These are phyloP conservation scores for Paraphaeosphaeria sporulosa DNA, from an alignment of 2,329 filamentous ascomycete species.

Conservation along the genomic window DNA sequence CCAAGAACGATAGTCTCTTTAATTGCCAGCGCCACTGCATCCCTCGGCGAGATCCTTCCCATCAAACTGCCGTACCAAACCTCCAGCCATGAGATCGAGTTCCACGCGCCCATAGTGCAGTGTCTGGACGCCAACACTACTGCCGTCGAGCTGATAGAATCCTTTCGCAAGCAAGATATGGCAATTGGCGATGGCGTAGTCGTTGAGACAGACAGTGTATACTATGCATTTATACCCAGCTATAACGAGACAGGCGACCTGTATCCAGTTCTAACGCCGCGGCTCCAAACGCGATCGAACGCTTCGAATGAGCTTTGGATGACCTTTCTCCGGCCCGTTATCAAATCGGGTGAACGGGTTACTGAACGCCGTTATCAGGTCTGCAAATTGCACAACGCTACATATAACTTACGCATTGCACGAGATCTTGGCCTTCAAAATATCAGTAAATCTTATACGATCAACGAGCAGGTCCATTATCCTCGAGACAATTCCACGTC, in stretches of 20 bases:
- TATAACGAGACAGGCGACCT: conserved; percentile 16
- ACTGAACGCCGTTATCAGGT: conserved; percentile 24
- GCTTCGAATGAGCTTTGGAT: conserved; percentile 25
- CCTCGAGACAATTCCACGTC: conserved; percentile 12
- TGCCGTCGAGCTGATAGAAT: conserved; percentile 9
- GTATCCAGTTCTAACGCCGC: conserved; percentile 12
- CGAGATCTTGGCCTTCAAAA: conserved; percentile 23
- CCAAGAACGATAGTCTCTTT: conserved; percentile 21
- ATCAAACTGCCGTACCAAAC: conserved; percentile 18
- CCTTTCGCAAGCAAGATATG: conserved; percentile 18
- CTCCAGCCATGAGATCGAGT: conserved; percentile 14
- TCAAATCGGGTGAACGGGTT: conserved; percentile 5
- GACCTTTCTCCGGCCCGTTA: conserved; percentile 18
- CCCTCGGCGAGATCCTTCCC: conserved; percentile 22
- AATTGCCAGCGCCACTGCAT: conserved; percentile 21
- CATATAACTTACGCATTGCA: conserved; percentile 18
- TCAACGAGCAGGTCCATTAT: conserved; percentile 16
- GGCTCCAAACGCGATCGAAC: conserved; percentile 22
- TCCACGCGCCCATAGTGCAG: conserved; percentile 22
- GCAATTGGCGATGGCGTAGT: background rate
- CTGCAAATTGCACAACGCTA: conserved; percentile 20
- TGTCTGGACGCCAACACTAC: conserved; percentile 17
- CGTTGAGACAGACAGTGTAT: conserved; percentile 20
- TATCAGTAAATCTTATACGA: conserved; percentile 18
- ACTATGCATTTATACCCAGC: conserved; percentile 24